A percentile compares a stretch with the other conserved stretches of the same genome.
phyloP scores from a whole-genome alignment of 169 alveolate genomes.

The Blepharisma undulans region DNA sequence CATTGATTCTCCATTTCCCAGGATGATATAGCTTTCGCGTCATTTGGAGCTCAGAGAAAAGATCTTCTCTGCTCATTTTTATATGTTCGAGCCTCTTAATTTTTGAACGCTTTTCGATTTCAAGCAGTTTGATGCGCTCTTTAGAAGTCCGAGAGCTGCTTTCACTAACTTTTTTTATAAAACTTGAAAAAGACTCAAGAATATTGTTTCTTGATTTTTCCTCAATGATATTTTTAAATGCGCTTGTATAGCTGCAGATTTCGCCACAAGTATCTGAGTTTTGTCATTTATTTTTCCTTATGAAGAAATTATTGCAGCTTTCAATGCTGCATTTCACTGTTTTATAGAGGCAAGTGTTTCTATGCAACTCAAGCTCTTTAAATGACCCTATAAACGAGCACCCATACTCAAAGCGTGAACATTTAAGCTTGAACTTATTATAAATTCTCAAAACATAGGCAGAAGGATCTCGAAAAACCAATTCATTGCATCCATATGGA shows the following conservation, averaged over 20 bases:
- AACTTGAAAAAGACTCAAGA: background rate
- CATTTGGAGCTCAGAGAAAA: background rate
- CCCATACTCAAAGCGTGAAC: background rate
- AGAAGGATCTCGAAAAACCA: background rate
- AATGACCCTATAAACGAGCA: background rate
- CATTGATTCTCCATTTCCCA: background rate
- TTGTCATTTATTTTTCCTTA: background rate
- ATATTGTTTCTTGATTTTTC: background rate
- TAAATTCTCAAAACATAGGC: constrained; percentile 5
- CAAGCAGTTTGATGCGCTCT: background rate
- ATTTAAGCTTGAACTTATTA: background rate
- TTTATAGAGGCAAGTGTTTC: background rate
- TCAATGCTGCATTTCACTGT: background rate
- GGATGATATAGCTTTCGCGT: background rate
- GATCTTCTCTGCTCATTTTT: background rate
- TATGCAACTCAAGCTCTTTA: background rate
- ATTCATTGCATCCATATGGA: constrained; percentile 5
- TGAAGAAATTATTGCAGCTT: background rate
- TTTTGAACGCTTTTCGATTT: background rate
- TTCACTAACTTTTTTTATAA: background rate
- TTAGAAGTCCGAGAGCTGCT: background rate
- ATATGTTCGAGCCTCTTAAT: background rate
- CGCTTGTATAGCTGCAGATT: background rate
- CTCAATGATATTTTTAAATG: background rate
- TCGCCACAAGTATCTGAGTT: background rate